These are phyloP conservation scores for Halophytophthora polymorphica DNA, from an alignment of 352 stramenopile genomes.

Conservation along the genomic window DNA sequence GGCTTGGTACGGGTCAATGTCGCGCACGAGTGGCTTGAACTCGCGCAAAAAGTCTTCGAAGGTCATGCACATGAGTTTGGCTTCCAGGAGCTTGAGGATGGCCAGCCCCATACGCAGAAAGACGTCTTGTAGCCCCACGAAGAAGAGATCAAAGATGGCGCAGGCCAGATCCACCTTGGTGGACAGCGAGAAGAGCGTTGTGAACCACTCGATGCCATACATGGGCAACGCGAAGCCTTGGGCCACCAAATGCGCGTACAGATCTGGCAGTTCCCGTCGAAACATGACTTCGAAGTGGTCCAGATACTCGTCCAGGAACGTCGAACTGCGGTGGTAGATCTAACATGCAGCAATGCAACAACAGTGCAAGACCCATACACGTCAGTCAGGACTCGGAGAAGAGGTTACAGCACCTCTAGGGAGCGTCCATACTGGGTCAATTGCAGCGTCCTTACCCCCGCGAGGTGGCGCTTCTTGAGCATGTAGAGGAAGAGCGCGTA, in stretches of 20 bases:
- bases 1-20: slow-evolving; percentile 78
- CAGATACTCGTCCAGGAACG: slow-evolving; percentile 83
- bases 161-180: slow-evolving; percentile 78
- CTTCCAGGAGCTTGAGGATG: slow-evolving; percentile 74
- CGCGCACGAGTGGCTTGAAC: slow-evolving; percentile 73
- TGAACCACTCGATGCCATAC: slow-evolving; percentile 89
- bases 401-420: too few species aligned
- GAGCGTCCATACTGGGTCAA: too few species aligned
- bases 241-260: slow-evolving; percentile 53
- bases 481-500: slow-evolving; percentile 84
- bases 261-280: slow-evolving; percentile 56
- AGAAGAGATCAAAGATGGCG: slow-evolving; percentile 84
- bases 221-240: slow-evolving; percentile 78
- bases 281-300: slow-evolving; percentile 80
- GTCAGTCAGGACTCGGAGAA: neutral
- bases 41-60: slow-evolving; percentile 83
- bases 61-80: slow-evolving; percentile 80
- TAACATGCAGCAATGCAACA: slow-evolving; percentile 1
- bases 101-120: slow-evolving; percentile 77
- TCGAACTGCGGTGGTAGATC: slow-evolving; percentile 82
- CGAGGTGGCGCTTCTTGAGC: slow-evolving; percentile 75
- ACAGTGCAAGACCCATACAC: neutral
- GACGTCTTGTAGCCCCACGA: slow-evolving; percentile 75
- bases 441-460: slow-evolving; percentile 22
- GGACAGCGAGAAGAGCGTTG: slow-evolving; percentile 82